Conservation (phyloP, 164 flowering plant species). For the Nymphaea colorata region DNA sequence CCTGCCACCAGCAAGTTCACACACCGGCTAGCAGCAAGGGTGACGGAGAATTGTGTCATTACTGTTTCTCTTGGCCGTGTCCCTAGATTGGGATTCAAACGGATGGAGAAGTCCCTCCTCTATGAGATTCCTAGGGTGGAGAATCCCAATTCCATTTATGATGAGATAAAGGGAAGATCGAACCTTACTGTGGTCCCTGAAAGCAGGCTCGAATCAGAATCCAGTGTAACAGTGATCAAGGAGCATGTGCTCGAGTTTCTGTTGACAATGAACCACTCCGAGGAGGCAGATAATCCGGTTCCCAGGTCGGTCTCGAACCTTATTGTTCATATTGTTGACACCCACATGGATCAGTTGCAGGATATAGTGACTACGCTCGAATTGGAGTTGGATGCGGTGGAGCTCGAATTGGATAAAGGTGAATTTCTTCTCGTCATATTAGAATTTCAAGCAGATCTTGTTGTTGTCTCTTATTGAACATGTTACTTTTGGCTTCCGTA, state of each 20-base stretch:
- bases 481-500: too few species aligned
- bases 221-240: slow-evolving; percentile 47
- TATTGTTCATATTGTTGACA: slow-evolving; percentile 78
- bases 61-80: slow-evolving; percentile 94
- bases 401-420: slow-evolving; percentile 91
- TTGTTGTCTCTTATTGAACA: too few species aligned
- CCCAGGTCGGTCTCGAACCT: slow-evolving; percentile 73
- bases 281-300: slow-evolving; percentile 98
- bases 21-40: slow-evolving; percentile 74
- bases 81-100: slow-evolving; percentile 89
- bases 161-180: slow-evolving; percentile 24
- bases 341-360: slow-evolving; percentile 92
- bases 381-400: slow-evolving; percentile 85
- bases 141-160: slow-evolving; percentile 29
- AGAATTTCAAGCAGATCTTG: too few species aligned
- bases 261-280: slow-evolving; percentile 95
- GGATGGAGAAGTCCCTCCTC: slow-evolving; percentile 54
- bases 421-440: not conserved
- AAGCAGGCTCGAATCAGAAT: slow-evolving; percentile 59
- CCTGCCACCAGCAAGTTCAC: slow-evolving; percentile 75
- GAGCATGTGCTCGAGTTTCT: slow-evolving; percentile 96
- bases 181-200: slow-evolving; percentile 21
- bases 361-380: slow-evolving; percentile 88
- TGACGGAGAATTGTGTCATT: slow-evolving; percentile 77
- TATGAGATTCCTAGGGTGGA: slow-evolving; percentile 88